Evolutionary conservation across 306 rosid species (phyloP).

Genomic region (Phaseolus lunatus): DNA sequence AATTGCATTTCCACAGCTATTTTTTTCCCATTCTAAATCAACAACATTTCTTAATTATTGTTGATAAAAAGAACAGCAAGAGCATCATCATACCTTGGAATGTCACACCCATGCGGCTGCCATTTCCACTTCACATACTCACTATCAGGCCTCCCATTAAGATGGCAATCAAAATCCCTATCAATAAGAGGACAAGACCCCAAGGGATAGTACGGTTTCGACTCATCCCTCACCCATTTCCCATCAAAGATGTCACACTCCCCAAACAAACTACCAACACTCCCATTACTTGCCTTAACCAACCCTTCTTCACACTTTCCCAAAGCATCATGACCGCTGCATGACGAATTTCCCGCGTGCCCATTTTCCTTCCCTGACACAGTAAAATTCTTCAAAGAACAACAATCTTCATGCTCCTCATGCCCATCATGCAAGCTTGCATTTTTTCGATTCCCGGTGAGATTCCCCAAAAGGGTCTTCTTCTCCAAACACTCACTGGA

Average conservation of each 20-base stretch:
- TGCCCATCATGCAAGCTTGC: constrained; percentile 42
- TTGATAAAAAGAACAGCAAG: not conserved
- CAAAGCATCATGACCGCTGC: not conserved
- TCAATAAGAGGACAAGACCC: constrained; percentile 90
- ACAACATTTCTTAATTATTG: not conserved
- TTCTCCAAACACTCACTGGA: constrained; percentile 40
- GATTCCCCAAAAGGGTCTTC: constrained; percentile 41
- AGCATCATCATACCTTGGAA: constrained; percentile 73
- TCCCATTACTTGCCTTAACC: constrained; percentile 19
- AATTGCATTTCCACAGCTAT: not conserved
- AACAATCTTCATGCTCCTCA: no score
- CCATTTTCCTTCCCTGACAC: not conserved
- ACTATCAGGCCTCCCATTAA: constrained; percentile 80
- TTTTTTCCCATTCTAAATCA: not conserved
- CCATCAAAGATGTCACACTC: constrained; percentile 80
- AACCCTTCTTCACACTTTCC: constrained; percentile 20
- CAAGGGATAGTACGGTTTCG: constrained; percentile 81
- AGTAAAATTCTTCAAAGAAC: not conserved
- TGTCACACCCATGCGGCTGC: constrained; percentile 85
- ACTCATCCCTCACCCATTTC: constrained; percentile 81
- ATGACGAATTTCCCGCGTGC: constrained; percentile 36
- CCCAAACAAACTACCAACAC: constrained; percentile 39
- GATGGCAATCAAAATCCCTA: constrained; percentile 79
- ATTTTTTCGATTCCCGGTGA: constrained; percentile 35
- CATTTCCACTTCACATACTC: constrained; percentile 88